These are phyloP conservation scores for Barnettozyma salicaria DNA, from an alignment of 805 yeast species.

Conservation along the genomic window DNA sequence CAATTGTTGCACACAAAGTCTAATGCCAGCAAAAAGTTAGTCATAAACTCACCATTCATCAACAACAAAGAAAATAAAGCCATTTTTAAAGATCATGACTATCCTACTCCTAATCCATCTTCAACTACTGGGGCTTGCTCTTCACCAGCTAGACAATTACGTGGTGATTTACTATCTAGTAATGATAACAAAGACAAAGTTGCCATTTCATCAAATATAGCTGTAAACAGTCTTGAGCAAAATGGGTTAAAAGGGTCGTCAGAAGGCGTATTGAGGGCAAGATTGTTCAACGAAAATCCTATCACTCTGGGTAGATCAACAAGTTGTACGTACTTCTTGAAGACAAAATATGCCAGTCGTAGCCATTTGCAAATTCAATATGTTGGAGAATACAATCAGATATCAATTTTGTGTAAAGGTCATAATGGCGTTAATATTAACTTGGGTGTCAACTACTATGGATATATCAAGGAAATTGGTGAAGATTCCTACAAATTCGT, in stretches of 20 bases:
- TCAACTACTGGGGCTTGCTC: slow-evolving; percentile 40
- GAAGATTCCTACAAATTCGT: slow-evolving; percentile 24
- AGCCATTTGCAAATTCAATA: slow-evolving; percentile 53
- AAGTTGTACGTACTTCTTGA: slow-evolving; percentile 42
- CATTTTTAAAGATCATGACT: slow-evolving; percentile 28
- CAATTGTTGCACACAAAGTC: slow-evolving; percentile 2
- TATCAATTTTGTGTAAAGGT: slow-evolving; percentile 68
- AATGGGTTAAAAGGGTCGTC: slow-evolving; percentile 5
- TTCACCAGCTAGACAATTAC: slow-evolving; percentile 26
- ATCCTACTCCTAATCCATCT: slow-evolving; percentile 74
- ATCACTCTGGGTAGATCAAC: slow-evolving; percentile 51
- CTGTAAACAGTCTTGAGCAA: background rate
- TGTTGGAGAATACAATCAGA: slow-evolving; percentile 31
- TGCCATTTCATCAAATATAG: no score
- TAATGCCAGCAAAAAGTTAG: slow-evolving; percentile 14
- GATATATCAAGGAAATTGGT: slow-evolving; percentile 20
- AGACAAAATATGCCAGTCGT: slow-evolving; percentile 56
- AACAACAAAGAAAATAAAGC: background rate
- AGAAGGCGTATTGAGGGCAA: slow-evolving; percentile 15
- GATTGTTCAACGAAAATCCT: slow-evolving; percentile 18
- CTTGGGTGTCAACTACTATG: slow-evolving; percentile 46
- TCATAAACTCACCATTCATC: slow-evolving; percentile 21
- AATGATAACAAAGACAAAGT: background rate
- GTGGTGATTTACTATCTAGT: no score
- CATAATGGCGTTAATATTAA: slow-evolving; percentile 71